A percentile compares a stretch with the other conserved stretches of the same genome.
Conservation (phyloP, 805 yeast genomes). For the Zygosaccharomyces pseudorouxii region DNA sequence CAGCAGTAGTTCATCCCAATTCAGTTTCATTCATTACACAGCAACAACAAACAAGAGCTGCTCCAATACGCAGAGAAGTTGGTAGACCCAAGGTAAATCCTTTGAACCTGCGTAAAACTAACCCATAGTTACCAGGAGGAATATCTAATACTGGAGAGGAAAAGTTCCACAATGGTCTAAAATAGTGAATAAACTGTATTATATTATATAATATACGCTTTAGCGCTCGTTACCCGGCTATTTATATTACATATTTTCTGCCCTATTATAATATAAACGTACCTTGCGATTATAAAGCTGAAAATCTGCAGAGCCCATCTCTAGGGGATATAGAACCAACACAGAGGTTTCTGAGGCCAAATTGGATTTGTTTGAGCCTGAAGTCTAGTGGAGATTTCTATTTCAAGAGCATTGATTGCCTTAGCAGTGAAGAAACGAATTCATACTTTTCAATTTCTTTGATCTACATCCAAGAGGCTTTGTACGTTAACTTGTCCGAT, state of each 20-base stretch:
- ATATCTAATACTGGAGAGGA: neutral
- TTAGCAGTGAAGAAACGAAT: neutral
- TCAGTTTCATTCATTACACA: conserved; percentile 6
- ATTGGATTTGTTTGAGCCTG: neutral
- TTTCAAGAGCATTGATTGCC: neutral
- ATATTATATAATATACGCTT: neutral
- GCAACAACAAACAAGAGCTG: conserved; percentile 8
- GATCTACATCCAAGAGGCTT: neutral
- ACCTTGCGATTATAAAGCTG: conserved; percentile 3
- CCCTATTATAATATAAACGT: neutral
- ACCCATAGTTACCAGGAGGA: neutral
- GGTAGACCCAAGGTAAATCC: conserved; percentile 33
- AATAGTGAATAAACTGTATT: neutral
- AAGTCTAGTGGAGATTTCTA: neutral
- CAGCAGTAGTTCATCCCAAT: conserved; percentile 27
- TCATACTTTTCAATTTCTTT: neutral
- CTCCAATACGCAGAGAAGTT: conserved; percentile 25
- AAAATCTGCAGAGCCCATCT: conserved; percentile 1
- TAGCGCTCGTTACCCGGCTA: conserved; percentile 1
- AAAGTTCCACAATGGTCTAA: neutral
- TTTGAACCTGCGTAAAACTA: conserved; percentile 14
- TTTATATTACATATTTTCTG: neutral
- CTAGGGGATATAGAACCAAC: conserved; percentile 2
- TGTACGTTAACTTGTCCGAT: neutral
- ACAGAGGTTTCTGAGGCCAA: neutral